phyloP scores from a whole-genome alignment of 108 stramenopile genomes.

The Asterionellopsis glacialis region DNA sequence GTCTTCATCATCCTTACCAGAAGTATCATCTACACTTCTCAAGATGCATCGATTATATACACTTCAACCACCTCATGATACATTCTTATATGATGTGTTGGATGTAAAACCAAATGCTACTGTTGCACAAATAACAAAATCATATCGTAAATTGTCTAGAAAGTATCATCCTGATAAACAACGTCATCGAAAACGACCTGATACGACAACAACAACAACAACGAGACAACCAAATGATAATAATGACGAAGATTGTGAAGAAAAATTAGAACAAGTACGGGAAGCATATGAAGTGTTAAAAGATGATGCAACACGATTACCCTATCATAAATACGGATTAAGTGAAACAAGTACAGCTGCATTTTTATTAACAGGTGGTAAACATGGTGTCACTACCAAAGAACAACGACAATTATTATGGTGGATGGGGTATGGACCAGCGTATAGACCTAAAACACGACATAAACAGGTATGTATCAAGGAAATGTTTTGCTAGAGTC shows the following conservation, averaged over 20 bases:
- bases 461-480: background rate
- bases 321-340: slow-evolving; percentile 72
- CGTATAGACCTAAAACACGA: background rate
- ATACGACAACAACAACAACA: background rate
- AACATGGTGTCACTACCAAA: background rate
- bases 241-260: slow-evolving; percentile 13
- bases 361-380: slow-evolving; percentile 41
- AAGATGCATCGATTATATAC: slow-evolving; percentile 40
- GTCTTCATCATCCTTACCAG: slow-evolving; percentile 7
- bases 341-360: slow-evolving; percentile 46
- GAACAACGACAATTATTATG: slow-evolving; percentile 22
- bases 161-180: slow-evolving; percentile 86
- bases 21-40: slow-evolving; percentile 34
- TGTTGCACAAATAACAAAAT: slow-evolving; percentile 57
- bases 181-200: background rate
- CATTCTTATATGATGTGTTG: slow-evolving; percentile 68
- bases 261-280: slow-evolving; percentile 38
- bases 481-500: too few relatives aligned
- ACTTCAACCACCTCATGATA: slow-evolving; percentile 63
- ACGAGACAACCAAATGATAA: slow-evolving; percentile 1
- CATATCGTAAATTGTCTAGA: slow-evolving; percentile 56
- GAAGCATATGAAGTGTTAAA: slow-evolving; percentile 71
- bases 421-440: slow-evolving; percentile 39
- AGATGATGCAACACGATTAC: slow-evolving; percentile 64
- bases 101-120: slow-evolving; percentile 69